Evolutionary conservation across 441 rosid species (phyloP).

Genomic region (Metrosideros polymorpha): DNA sequence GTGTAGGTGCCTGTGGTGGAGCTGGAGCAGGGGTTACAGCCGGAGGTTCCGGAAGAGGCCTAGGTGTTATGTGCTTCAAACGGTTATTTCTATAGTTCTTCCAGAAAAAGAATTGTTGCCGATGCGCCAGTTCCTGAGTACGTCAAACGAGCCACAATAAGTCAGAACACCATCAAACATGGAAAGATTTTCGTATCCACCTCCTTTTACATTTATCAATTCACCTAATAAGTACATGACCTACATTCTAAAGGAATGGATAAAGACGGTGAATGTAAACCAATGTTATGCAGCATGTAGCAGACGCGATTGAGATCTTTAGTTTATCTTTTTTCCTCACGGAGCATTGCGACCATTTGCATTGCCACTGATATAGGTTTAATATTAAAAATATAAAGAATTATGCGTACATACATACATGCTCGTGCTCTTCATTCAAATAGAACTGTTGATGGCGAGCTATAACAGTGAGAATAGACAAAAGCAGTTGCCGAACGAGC

Average conservation of each 20-base stretch:
- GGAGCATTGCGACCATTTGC: not conserved
- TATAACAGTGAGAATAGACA: not conserved
- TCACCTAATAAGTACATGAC: not conserved
- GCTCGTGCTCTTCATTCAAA: not conserved
- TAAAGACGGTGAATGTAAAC: not conserved
- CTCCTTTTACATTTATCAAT: not conserved
- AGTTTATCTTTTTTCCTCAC: not conserved
- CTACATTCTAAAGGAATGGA: not conserved
- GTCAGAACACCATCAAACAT: not conserved
- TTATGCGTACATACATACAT: not conserved
- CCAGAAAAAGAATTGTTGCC: constrained; percentile 96
- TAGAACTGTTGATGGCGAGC: not conserved
- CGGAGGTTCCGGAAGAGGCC: constrained; percentile 79
- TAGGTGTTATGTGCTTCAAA: constrained; percentile 80
- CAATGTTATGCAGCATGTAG: not conserved
- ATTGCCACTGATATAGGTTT: not conserved
- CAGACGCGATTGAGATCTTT: not conserved
- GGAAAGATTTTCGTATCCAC: not conserved
- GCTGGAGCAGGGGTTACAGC: constrained; percentile 25
- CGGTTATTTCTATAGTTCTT: constrained; percentile 93
- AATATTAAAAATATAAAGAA: not conserved
- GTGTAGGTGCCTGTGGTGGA: constrained; percentile 12
- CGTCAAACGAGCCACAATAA: not conserved
- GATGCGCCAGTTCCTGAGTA: constrained; percentile 73
- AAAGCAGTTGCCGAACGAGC: not conserved